Conservation (phyloP, 768 basidiomycete genomes). For the Termitomyces sp. region DNA sequence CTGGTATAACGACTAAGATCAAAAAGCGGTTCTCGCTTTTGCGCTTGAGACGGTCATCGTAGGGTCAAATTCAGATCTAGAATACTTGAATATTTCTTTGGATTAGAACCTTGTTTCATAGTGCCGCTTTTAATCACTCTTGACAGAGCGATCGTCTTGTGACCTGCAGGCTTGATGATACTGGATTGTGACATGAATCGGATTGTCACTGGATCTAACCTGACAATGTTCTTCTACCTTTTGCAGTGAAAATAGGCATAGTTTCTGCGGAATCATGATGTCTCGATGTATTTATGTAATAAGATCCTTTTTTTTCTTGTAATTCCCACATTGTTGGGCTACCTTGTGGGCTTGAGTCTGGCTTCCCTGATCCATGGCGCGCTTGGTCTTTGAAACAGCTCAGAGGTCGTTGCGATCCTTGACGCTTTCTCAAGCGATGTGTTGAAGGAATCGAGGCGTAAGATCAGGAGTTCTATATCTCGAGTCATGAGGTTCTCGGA, state of each 20-base stretch:
- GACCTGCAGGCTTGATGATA: not conserved
- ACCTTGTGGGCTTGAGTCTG: not conserved
- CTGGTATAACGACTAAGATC: constrained; percentile 10
- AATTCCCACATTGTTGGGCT: not conserved
- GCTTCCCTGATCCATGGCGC: not conserved
- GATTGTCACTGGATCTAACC: too few species aligned
- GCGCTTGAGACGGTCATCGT: constrained; percentile 6
- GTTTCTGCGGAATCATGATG: not conserved
- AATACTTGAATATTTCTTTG: not conserved
- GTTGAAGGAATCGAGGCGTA: not conserved
- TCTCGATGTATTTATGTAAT: not conserved
- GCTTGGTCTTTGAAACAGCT: constrained; percentile 1
- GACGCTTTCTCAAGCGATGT: not conserved
- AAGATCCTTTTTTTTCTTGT: not conserved
- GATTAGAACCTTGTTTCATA: not conserved
- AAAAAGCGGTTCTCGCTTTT: constrained; percentile 15
- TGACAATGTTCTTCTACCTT: too few species aligned
- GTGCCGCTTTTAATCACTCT: not conserved
- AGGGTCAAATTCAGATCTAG: not conserved
- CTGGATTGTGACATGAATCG: not conserved
- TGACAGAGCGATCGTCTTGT: not conserved
- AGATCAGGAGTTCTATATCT: constrained; percentile 1
- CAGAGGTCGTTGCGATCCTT: not conserved
- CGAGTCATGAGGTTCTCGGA: constrained; percentile 2
- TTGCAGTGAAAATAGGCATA: too few species aligned